Base-by-base conservation (phyloP, 805 yeast genomes). In the Lipomyces spencermartinsiae region DNA sequence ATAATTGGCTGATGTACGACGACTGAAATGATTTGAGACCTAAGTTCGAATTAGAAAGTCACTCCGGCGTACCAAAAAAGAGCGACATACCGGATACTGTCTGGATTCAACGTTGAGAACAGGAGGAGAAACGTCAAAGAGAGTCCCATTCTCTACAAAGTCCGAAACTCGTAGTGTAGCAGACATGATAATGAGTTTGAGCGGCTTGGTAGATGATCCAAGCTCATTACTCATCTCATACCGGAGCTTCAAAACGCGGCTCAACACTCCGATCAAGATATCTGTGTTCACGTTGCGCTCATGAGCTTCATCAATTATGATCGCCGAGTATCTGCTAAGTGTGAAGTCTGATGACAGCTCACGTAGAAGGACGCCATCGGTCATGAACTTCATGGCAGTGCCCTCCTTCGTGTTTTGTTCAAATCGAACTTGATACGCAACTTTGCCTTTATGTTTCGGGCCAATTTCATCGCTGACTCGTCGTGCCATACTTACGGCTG, bases 221-320 rank as follows among this genome's bases (percentile, higher is more conserved):
- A 68, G 73, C 49, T 76, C 79, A 35, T 68, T 55, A 64, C 84
- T 74, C 78, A 78, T 66, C 14, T 77, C 76, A n/a, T 79, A 74
- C 74, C 99, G 86, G 53, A 94, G 82, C 71, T 84, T 86, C 68
- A 92, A 86, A 19, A 93, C 89, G 73, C 99, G 87, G 76, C 97
- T 92, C 62, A 95, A 81, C 89, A 95, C 90, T 59, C 99, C 99
- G 70, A 95, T 93, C 65, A 95, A 82, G 59, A 95, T 94, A 79
- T 95, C 99, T 0, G 99, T 95, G 76, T 95, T 95, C 69, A 94
- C 88, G 76, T 93, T 94, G 77, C 99, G 86, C 78, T 95, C 99
- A 78, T 95, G 99, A 0, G 99, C 99, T 79, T 95, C 99, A 81
- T 95, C 99, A 67, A 95, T 91, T 34, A 96, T 85, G 58, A 95